Percentiles rank a stretch among this genome's conserved stretches.
These are phyloP conservation scores for Amaranthus tricolor DNA, from an alignment of 179 eudicot species.

Conservation along the genomic window DNA sequence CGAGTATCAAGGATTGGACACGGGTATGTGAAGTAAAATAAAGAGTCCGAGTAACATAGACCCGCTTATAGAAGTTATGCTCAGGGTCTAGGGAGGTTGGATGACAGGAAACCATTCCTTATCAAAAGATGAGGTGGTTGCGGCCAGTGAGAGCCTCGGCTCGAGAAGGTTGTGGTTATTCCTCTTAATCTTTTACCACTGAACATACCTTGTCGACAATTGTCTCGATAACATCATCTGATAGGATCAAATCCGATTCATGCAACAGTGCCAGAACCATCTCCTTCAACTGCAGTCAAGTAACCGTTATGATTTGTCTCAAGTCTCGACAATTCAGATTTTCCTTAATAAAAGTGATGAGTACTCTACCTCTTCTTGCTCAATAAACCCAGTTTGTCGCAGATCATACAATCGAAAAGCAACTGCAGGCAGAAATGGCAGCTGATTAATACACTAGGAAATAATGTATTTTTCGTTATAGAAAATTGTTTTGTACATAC, in stretches of 20 bases:
- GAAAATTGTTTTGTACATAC: constrained; percentile 29
- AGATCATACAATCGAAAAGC: constrained; percentile 71
- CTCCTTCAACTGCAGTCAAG: constrained; percentile 60
- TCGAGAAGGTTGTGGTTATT: too few relatives aligned
- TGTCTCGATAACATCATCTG: constrained; percentile 61
- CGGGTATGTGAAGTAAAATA: too few relatives aligned
- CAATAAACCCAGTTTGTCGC: constrained; percentile 64
- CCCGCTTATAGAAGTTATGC: too few relatives aligned
- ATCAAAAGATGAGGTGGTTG: too few relatives aligned
- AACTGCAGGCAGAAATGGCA: constrained; percentile 42
- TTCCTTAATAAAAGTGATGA: background rate
- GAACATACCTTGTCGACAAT: constrained; percentile 77
- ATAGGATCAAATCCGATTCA: constrained; percentile 76
- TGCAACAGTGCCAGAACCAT: constrained; percentile 84
- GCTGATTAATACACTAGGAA: background rate
- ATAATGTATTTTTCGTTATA: background rate
- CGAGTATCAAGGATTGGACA: too few relatives aligned
- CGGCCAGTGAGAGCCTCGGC: too few relatives aligned
- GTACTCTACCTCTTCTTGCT: constrained; percentile 70
- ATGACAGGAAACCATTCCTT: too few relatives aligned
- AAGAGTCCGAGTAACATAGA: too few relatives aligned
- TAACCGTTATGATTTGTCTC: background rate
- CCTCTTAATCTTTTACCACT: background rate
- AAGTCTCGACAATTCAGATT: background rate
- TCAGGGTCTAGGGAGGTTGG: too few relatives aligned